A percentile compares a stretch with the other conserved stretches of the same genome.
These are phyloP conservation scores for Podospora sp. DNA, from an alignment of 495 filamentous ascomycete genomes.

Conservation along the genomic window DNA sequence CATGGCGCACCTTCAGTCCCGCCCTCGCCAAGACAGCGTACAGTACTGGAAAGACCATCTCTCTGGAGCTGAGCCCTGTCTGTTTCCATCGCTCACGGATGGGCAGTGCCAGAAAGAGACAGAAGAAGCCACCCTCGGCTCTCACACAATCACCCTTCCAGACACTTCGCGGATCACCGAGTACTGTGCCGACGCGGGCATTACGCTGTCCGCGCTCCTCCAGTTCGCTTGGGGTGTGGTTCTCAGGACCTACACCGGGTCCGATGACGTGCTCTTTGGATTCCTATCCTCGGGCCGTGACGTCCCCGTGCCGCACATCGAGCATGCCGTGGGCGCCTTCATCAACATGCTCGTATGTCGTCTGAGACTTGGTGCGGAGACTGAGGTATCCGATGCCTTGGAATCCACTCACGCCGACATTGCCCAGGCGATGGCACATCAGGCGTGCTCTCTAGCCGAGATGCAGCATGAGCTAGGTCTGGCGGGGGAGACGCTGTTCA, in stretches of 20 bases:
- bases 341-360: slow-evolving; percentile 35
- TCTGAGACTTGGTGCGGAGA: slow-evolving; percentile 16
- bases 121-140: slow-evolving; percentile 18
- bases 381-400: slow-evolving; percentile 31
- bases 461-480: slow-evolving; percentile 42
- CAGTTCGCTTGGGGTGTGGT: slow-evolving; percentile 62
- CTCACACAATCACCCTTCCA: slow-evolving; percentile 19
- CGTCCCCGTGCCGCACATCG: slow-evolving; percentile 26
- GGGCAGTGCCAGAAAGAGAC: slow-evolving; percentile 4
- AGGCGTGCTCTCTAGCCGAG: slow-evolving; percentile 45
- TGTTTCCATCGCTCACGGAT: slow-evolving; percentile 32
- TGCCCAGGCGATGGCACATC: slow-evolving; percentile 40
- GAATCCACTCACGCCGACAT: slow-evolving; percentile 35
- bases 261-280: slow-evolving; percentile 62
- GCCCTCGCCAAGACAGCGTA: slow-evolving; percentile 50
- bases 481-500: slow-evolving; percentile 31
- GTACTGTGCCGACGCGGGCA: slow-evolving; percentile 27
- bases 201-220: slow-evolving; percentile 25
- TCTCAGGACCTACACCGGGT: slow-evolving; percentile 53
- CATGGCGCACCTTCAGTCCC: slow-evolving; percentile 42
- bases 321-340: slow-evolving; percentile 31
- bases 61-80: slow-evolving; percentile 31
- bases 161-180: slow-evolving; percentile 19
- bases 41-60: slow-evolving; percentile 32
- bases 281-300: slow-evolving; percentile 32